These are phyloP conservation scores for Eucalyptus curtisii DNA, from an alignment of 345 rosid species.

Conservation along the genomic window DNA sequence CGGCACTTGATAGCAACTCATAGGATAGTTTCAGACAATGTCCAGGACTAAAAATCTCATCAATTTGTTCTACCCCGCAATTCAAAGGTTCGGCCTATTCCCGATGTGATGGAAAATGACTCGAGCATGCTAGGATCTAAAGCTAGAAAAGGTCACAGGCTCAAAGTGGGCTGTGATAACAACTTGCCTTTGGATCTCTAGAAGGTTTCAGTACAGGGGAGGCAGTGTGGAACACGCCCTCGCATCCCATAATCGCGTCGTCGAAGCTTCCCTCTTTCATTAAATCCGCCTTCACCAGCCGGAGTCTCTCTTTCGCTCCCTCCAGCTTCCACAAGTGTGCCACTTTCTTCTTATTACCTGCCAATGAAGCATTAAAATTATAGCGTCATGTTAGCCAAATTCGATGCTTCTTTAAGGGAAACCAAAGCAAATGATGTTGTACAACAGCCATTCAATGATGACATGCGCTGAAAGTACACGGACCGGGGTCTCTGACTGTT, in stretches of 20 bases:
- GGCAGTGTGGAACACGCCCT: constrained; percentile 93
- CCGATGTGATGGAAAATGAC: neutral
- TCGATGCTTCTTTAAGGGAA: neutral
- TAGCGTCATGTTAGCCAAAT: neutral
- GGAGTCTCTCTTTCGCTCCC: constrained; percentile 81
- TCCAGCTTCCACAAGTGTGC: constrained; percentile 67
- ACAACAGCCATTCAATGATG: neutral
- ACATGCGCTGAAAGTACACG: neutral
- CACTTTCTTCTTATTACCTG: constrained; percentile 61
- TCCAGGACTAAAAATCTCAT: neutral
- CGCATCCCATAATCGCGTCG: constrained; percentile 56
- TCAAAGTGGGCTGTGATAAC: neutral
- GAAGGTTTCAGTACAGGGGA: constrained; percentile 75
- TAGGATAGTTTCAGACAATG: neutral
- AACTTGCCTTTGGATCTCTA: constrained; percentile 65
- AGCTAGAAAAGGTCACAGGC: neutral
- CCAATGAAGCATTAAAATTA: neutral
- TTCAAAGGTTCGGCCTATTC: neutral
- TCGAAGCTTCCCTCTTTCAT: constrained; percentile 82
- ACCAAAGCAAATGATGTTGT: neutral
- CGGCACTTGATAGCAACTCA: neutral
- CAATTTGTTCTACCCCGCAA: neutral
- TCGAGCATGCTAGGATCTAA: neutral
- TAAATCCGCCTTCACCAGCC: constrained; percentile 61
- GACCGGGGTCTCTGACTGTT: constrained; percentile 83